These are phyloP conservation scores for Globisporangium viniferum DNA, from an alignment of 352 stramenopile genomes.

Conservation along the genomic window DNA sequence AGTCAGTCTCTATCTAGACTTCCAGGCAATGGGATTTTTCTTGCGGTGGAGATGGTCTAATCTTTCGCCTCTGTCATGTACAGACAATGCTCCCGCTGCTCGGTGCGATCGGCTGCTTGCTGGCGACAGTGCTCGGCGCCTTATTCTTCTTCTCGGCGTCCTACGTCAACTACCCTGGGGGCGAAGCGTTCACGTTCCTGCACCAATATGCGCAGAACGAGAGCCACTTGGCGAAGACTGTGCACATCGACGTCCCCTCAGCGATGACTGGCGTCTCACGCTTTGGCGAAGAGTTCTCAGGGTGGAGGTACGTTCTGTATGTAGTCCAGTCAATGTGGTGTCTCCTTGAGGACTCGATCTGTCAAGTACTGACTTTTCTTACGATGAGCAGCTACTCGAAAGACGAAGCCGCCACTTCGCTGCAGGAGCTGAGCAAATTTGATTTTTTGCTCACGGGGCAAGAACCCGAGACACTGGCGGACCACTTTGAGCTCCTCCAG, in stretches of 20 bases:
- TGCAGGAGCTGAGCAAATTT: slow-evolving; percentile 41
- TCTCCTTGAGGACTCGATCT: background rate
- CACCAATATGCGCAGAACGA: slow-evolving; percentile 43
- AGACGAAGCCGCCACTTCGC: slow-evolving; percentile 53
- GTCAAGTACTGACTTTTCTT: background rate
- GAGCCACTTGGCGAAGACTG: slow-evolving; percentile 28
- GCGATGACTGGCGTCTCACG: slow-evolving; percentile 94
- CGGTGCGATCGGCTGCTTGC: slow-evolving; percentile 41
- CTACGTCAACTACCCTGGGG: slow-evolving; percentile 91
- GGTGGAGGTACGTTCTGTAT: slow-evolving; percentile 51
- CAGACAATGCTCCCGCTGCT: slow-evolving; percentile 56
- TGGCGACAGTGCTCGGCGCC: slow-evolving; percentile 40
- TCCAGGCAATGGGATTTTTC: background rate
- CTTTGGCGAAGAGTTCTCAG: slow-evolving; percentile 77
- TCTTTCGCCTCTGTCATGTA: background rate
- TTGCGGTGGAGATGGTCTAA: background rate
- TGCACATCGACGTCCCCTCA: slow-evolving; percentile 92
- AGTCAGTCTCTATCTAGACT: background rate
- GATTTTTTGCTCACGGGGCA: slow-evolving; percentile 67
- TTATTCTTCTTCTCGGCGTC: slow-evolving; percentile 73
- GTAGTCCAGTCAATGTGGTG: background rate
- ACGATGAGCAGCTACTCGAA: slow-evolving; percentile 62
- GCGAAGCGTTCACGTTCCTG: slow-evolving; percentile 58
- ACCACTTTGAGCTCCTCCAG: slow-evolving; percentile 47
- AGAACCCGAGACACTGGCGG: slow-evolving; percentile 27